A percentile compares a stretch with the other conserved stretches of the same genome.
Conservation (phyloP, 192 early-diverging fungal species). For the Coemansia sp. region DNA sequence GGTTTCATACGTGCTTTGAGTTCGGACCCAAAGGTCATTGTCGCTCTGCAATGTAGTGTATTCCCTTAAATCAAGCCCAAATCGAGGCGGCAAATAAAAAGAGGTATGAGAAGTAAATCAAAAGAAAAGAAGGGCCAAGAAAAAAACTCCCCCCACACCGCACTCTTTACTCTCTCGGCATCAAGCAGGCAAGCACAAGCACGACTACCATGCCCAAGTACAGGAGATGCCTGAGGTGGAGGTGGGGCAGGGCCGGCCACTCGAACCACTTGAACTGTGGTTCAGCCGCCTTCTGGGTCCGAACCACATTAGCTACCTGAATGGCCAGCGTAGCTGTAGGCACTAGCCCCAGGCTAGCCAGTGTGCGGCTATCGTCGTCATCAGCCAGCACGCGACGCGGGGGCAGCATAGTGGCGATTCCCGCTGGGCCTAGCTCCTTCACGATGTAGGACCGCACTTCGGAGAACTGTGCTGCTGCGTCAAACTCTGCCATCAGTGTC, state of each 20-base stretch:
- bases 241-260: not conserved
- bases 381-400: slow-evolving; percentile 7
- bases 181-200: not conserved
- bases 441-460: slow-evolving; percentile 13
- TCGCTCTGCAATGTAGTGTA: not conserved
- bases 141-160: not conserved
- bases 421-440: not conserved
- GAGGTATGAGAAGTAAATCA: not conserved
- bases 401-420: not conserved
- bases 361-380: slow-evolving; percentile 5
- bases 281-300: not conserved
- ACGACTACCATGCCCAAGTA: slow-evolving; percentile 1
- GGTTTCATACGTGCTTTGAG: slow-evolving; percentile 29
- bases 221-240: not conserved
- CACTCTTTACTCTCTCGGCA: not conserved
- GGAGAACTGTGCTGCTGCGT: not conserved
- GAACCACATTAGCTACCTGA: not conserved
- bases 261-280: not conserved
- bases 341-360: slow-evolving; percentile 21
- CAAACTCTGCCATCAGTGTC: slow-evolving; percentile 5
- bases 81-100: not conserved
- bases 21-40: slow-evolving; percentile 52
- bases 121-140: not conserved
- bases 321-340: slow-evolving; percentile 34
- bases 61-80: not conserved